phyloP scores from a whole-genome alignment of 257 asterid genomes.

The Solanum acaule region DNA sequence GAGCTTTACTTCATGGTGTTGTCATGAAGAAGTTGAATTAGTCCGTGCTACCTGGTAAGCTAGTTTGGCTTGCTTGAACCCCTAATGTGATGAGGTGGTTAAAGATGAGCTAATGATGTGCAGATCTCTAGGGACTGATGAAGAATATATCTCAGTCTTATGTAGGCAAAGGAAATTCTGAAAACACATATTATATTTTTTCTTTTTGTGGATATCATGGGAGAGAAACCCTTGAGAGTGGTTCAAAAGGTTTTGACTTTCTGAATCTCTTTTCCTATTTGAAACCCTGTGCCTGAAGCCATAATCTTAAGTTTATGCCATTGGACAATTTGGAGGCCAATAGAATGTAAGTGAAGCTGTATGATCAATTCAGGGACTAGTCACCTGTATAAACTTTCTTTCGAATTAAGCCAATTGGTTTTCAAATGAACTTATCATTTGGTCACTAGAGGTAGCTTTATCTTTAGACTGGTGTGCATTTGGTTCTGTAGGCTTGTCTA shows the following conservation, averaged over 20 bases:
- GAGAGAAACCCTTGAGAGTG: background rate
- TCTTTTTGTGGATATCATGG: background rate
- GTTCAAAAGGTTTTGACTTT: background rate
- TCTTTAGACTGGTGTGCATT: background rate
- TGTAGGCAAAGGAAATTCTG: background rate
- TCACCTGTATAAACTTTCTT: background rate
- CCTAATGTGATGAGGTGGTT: background rate
- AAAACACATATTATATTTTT: background rate
- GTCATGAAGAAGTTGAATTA: background rate
- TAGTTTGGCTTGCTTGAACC: background rate
- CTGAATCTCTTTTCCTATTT: background rate
- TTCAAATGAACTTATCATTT: background rate
- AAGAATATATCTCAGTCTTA: background rate
- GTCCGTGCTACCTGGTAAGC: background rate
- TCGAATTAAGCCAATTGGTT: background rate
- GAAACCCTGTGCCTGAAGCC: background rate
- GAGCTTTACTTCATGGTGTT: background rate
- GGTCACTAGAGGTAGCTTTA: background rate
- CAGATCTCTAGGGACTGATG: background rate
- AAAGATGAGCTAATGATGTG: background rate
- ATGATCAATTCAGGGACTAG: background rate
- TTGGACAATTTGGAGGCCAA: background rate
- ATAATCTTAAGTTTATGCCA: background rate
- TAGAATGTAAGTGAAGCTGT: background rate
- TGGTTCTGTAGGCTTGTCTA: background rate